Percentiles rank a stretch among this genome's conserved stretches.
Evolutionary conservation across 805 yeast genomes (phyloP).

Genomic region (Cyberlindnera bimundalis): DNA sequence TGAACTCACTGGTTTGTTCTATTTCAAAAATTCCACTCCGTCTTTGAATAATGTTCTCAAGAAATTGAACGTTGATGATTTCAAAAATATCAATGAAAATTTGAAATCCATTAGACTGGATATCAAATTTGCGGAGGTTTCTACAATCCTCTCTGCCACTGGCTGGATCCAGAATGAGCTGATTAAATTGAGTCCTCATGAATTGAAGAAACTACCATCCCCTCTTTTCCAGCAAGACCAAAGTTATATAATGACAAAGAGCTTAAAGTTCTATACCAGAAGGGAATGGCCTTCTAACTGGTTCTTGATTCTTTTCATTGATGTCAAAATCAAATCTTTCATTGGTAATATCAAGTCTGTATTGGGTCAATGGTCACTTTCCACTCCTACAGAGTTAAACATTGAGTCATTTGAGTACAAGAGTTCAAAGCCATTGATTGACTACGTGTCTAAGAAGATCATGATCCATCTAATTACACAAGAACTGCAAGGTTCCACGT

Average conservation of each 20-base stretch:
- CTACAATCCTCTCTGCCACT: slow-evolving; percentile 55
- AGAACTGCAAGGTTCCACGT: slow-evolving; percentile 13
- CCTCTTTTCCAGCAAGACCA: slow-evolving; percentile 7
- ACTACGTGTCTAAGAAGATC: slow-evolving; percentile 19
- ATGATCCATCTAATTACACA: slow-evolving; percentile 17
- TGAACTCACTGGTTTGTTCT: slow-evolving; percentile 35
- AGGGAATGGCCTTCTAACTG: slow-evolving; percentile 37
- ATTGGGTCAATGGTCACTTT: slow-evolving; percentile 15
- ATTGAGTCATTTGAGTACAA: slow-evolving; percentile 27
- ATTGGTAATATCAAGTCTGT: slow-evolving; percentile 31
- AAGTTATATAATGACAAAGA: slow-evolving; percentile 2
- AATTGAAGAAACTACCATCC: slow-evolving; percentile 32
- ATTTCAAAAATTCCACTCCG: slow-evolving; percentile 44
- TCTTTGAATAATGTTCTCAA: slow-evolving; percentile 22
- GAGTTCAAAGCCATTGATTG: slow-evolving; percentile 14
- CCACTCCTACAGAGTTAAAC: slow-evolving; percentile 8
- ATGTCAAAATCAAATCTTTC: slow-evolving; percentile 29
- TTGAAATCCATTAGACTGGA: slow-evolving; percentile 19
- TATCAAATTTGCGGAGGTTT: slow-evolving; percentile 39
- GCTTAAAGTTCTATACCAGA: slow-evolving; percentile 35
- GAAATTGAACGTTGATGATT: slow-evolving; percentile 27
- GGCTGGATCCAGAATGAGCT: slow-evolving; percentile 67
- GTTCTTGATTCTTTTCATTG: slow-evolving; percentile 35
- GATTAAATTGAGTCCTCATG: slow-evolving; percentile 47
- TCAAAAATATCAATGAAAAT: slow-evolving; percentile 23